Evolutionary conservation across 768 basidiomycete species (phyloP).

Genomic region (Xerocomellus intermedius): DNA sequence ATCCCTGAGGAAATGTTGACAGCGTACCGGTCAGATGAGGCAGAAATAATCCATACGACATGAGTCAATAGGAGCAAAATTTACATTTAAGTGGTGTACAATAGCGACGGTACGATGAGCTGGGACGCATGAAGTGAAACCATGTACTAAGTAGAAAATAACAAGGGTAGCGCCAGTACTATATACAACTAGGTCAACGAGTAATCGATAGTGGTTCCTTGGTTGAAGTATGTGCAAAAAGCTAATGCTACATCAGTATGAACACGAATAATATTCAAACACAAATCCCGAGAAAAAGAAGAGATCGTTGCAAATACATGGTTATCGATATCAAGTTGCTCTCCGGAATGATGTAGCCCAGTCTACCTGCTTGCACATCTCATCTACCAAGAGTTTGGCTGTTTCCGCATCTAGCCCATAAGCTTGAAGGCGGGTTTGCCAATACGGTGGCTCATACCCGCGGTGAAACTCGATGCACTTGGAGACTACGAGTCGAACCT

Average conservation of each 20-base stretch:
- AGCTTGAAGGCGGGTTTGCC: conserved; percentile 24
- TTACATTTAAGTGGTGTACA: background rate
- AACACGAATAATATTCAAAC: background rate
- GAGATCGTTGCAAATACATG: background rate
- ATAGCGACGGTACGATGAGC: no score
- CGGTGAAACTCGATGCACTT: conserved; percentile 23
- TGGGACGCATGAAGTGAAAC: background rate
- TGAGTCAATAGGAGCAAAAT: background rate
- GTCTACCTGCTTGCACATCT: conserved; percentile 28
- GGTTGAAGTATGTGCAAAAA: background rate
- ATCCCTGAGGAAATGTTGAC: background rate
- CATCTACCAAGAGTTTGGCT: conserved; percentile 20
- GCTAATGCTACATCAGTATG: conserved; percentile 7
- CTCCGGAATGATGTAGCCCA: conserved; percentile 7
- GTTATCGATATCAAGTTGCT: background rate
- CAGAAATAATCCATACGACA: no score
- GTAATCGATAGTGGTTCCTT: background rate
- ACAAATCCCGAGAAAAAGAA: background rate
- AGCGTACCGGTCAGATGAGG: no score
- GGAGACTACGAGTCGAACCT: conserved; percentile 21
- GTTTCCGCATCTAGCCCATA: conserved; percentile 19
- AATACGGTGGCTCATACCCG: conserved; percentile 30
- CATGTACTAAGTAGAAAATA: background rate
- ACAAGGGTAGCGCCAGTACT: background rate
- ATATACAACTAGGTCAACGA: background rate